These are phyloP conservation scores for Hyphopichia burtonii DNA, from an alignment of 1,139 yeast species.

Conservation along the genomic window DNA sequence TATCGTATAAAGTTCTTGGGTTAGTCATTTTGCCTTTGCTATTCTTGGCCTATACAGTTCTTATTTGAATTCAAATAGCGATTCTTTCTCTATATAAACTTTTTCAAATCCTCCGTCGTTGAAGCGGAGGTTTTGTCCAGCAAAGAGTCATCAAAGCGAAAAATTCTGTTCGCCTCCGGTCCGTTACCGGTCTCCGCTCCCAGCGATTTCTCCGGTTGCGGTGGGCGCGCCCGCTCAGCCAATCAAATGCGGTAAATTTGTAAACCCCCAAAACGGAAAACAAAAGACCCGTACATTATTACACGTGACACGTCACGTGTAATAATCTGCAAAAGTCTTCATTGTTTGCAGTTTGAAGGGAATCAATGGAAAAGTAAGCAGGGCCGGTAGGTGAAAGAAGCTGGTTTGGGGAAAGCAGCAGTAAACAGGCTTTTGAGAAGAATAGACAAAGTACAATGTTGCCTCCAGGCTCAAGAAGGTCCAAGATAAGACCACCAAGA, in stretches of 20 bases:
- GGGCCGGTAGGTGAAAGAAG: no score
- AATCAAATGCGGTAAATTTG: constrained; percentile 5
- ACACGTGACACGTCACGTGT: not conserved
- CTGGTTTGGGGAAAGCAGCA: no score
- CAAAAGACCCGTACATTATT: constrained; percentile 1
- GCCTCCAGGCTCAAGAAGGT: constrained; percentile 46
- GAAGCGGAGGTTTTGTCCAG: not conserved
- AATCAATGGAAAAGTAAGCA: no score
- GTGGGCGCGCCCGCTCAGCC: constrained; percentile 5
- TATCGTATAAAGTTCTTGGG: constrained; percentile 85
- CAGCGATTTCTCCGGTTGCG: constrained; percentile 7
- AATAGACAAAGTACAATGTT: no score
- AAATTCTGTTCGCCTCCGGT: no score
- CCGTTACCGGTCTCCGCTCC: no score
- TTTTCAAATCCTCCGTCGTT: not conserved
- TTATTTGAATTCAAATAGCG: no score
- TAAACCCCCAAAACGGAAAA: constrained; percentile 2
- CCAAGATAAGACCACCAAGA: constrained; percentile 75
- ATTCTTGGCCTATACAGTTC: no score
- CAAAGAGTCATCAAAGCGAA: constrained; percentile 1
- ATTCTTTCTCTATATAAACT: not conserved
- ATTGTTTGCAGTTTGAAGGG: not conserved
- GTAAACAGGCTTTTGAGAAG: no score
- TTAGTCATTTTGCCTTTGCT: not conserved
- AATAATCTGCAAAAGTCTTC: not conserved